Base-by-base conservation (phyloP, 169 alveolate genomes). In the Babesia sp. region DNA sequence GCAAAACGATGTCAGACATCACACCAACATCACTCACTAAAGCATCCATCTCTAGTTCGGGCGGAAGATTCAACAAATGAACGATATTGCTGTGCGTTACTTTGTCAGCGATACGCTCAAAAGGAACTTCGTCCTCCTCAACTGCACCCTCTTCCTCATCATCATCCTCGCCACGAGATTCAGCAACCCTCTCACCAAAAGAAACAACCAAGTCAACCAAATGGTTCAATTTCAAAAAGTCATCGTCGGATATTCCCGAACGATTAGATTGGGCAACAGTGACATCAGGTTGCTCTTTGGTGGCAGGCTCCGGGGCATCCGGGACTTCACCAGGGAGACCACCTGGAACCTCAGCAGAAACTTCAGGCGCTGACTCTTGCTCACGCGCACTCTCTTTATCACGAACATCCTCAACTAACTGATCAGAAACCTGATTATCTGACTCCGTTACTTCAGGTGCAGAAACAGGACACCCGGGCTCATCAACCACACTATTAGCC, bases 101-200 rank as follows among this genome's bases (percentile, higher is more conserved):
- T 26, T 22, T 16, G 34, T 72, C 81, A 2, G 79, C 45, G 4
- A 71, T 26, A 39, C 89, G 37, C 22, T 71, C 84, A 44, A 81
- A 81, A 8, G 89, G 89, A 24, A 81, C 89, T 41, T 71, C 83
- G 9, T 81, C 89, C 55, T 81, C 89, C 74, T 46, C 61, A 14
- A 71, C 61, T 2, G 89, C 83, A 5, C 89, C 89, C 58, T 79
- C 87, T 28, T 78, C 87, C n/a, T 66, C 79, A 36, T 55, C 67
- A 20, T 39, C 55, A 41, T 2, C 68, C 29, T 29, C 71, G 22
- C 26, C 71, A 34, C 20, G 54, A 11, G 71, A 20, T 29, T 69
- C 60, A 6, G 67, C 14, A 9, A 55, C n/a, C 37, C 4, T 41
- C 41, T 46, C 67, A 37, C 69, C 61, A 34, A 48, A 60, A 20